phyloP scores from a whole-genome alignment of 495 filamentous ascomycete genomes.

The Xylaria bambusicola region DNA sequence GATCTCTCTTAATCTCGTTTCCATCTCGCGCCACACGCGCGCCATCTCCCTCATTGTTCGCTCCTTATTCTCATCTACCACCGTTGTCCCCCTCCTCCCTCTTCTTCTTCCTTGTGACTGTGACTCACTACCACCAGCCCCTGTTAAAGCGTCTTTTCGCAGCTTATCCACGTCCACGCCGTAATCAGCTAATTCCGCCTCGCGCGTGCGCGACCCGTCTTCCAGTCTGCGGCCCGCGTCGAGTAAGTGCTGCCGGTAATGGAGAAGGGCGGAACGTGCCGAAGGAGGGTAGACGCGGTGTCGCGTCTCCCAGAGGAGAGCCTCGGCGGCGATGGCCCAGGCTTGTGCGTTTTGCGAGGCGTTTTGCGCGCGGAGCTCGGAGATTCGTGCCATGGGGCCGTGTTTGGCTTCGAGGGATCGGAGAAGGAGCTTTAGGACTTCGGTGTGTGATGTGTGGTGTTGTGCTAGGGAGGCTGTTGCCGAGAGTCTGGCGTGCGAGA shows the following conservation, averaged over 20 bases:
- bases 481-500: conserved; percentile 39
- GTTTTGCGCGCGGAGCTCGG: conserved; percentile 60
- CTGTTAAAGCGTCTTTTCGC: no score
- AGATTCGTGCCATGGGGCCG: conserved; percentile 62
- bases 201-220: conserved; percentile 46
- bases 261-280: conserved; percentile 55
- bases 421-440: conserved; percentile 36
- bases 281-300: conserved; percentile 59
- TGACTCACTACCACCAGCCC: no score
- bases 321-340: conserved; percentile 40
- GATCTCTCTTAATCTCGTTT: conserved; percentile 55
- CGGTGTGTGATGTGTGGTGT: conserved; percentile 34
- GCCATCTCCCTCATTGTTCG: conserved; percentile 60
- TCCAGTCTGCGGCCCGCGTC: conserved; percentile 51
- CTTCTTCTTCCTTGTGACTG: no score
- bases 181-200: conserved; percentile 56
- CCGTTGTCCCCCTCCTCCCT: conserved; percentile 6
- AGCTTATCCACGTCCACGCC: conserved; percentile 46
- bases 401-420: conserved; percentile 57
- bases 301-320: conserved; percentile 30
- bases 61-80: conserved; percentile 37
- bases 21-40: conserved; percentile 58
- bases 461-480: conserved; percentile 28
- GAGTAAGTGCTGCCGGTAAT: conserved; percentile 57
- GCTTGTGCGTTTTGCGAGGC: conserved; percentile 55